phyloP scores from a whole-genome alignment of 2,329 filamentous ascomycete genomes.

The Trichoderma oligosporum region DNA sequence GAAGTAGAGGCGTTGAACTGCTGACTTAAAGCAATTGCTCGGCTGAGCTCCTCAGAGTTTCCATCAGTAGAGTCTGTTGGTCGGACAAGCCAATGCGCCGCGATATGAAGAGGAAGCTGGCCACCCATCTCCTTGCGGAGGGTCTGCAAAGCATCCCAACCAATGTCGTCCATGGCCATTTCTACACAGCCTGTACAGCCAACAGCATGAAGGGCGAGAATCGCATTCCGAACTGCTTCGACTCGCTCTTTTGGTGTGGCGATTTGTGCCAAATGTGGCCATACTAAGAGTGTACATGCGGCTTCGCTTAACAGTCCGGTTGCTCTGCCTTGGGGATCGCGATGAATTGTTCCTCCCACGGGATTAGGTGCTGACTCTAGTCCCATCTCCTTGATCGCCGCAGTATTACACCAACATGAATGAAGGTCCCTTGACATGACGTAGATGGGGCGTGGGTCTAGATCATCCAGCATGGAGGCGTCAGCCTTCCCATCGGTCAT shows the following conservation, averaged over 20 bases:
- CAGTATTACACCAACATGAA: slow-evolving; percentile 6
- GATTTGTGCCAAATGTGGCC: slow-evolving; percentile 13
- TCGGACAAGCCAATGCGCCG: slow-evolving; percentile 10
- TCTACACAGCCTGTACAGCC: slow-evolving; percentile 11
- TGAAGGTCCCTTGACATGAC: slow-evolving; percentile 10
- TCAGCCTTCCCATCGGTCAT: slow-evolving; percentile 8
- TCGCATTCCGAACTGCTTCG: background rate
- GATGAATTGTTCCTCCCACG: slow-evolving; percentile 12
- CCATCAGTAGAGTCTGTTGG: slow-evolving; percentile 3
- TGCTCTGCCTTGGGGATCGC: slow-evolving; percentile 1
- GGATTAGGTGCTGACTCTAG: slow-evolving; percentile 1
- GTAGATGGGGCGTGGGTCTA: slow-evolving; percentile 4
- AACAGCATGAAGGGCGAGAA: slow-evolving; percentile 4
- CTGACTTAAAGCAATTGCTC: background rate
- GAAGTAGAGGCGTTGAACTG: background rate
- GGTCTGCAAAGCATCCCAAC: slow-evolving; percentile 3
- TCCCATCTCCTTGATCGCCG: slow-evolving; percentile 7
- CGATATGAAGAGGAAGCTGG: slow-evolving; percentile 9
- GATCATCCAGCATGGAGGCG: slow-evolving; percentile 1
- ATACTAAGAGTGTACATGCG: background rate
- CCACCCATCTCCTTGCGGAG: slow-evolving; percentile 7
- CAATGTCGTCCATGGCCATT: slow-evolving; percentile 14
- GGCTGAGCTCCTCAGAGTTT: background rate
- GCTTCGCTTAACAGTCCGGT: background rate
- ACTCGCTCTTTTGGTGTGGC: background rate